Conservation (phyloP, 768 basidiomycete species). For the Boletus pseudo-olivaceus region DNA sequence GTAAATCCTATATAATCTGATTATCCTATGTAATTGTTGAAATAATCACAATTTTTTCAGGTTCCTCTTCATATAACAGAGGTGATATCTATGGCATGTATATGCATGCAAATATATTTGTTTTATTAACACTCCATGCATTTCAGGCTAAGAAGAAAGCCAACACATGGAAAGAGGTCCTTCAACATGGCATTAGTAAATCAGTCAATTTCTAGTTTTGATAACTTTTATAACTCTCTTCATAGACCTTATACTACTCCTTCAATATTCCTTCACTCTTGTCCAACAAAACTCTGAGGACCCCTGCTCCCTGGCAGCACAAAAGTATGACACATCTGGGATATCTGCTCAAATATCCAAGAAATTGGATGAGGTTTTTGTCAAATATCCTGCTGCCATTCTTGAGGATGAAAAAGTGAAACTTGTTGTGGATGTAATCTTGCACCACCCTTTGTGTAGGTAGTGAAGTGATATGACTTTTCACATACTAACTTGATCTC, state of each 20-base stretch:
- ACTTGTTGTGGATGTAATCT: background rate
- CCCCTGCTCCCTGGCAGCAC: background rate
- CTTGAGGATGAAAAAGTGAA: background rate
- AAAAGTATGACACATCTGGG: background rate
- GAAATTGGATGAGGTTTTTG: background rate
- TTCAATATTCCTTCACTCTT: background rate
- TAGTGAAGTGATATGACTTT: background rate
- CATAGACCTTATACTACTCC: background rate
- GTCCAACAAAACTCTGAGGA: background rate
- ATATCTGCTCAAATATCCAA: background rate
- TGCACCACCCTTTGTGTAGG: background rate
- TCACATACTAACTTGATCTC: background rate
- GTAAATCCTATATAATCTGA: background rate
- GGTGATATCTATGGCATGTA: background rate
- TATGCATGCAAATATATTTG: background rate
- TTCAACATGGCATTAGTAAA: background rate
- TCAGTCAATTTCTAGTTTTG: background rate
- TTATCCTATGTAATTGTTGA: background rate
- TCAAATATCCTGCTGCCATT: background rate
- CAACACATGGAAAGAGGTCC: background rate
- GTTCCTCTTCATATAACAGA: fast-evolving
- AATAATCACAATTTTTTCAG: background rate
- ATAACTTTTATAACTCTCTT: background rate
- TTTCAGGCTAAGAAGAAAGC: background rate
- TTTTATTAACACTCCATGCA: background rate